phyloP scores from a whole-genome alignment of 2,329 filamentous ascomycete genomes.

The Colletotrichum siamense region DNA sequence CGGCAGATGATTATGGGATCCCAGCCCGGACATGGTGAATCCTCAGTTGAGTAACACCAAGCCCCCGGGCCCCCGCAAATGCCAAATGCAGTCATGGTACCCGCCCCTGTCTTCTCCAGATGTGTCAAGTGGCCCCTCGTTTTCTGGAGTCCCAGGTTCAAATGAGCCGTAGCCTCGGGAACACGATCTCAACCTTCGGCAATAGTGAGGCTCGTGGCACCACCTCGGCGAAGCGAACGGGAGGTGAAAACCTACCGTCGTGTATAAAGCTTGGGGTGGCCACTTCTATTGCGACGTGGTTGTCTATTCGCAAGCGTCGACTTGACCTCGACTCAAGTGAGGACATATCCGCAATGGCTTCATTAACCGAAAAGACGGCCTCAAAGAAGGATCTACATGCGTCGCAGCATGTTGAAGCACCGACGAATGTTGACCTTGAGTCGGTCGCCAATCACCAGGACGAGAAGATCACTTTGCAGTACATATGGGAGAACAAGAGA shows the following conservation, averaged over 20 bases:
- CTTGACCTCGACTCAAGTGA: not conserved
- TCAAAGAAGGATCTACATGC: not conserved
- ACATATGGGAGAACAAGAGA: slow-evolving; percentile 8
- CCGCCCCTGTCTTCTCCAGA: not conserved
- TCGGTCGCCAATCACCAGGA: not conserved
- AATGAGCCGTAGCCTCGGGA: not conserved
- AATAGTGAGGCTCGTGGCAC: not conserved
- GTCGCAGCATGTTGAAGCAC: not conserved
- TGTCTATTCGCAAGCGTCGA: not conserved
- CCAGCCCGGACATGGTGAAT: not conserved
- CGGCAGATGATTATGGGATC: not conserved
- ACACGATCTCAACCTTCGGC: not conserved
- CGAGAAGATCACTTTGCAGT: not conserved
- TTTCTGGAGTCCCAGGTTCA: not conserved
- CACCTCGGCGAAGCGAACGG: not conserved
- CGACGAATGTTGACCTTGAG: not conserved
- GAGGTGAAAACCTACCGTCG: not conserved
- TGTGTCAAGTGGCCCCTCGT: not conserved
- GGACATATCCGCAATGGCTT: not conserved
- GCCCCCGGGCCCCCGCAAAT: not conserved
- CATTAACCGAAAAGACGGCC: not conserved
- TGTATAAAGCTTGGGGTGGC: not conserved
- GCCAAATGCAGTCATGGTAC: not conserved
- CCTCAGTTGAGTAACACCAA: not conserved
- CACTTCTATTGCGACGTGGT: not conserved